Evolutionary conservation across 2,329 filamentous ascomycete species (phyloP), one percentile per base, ranked within the genome.

Genomic region (Pezizomycotina sp.): DNA sequence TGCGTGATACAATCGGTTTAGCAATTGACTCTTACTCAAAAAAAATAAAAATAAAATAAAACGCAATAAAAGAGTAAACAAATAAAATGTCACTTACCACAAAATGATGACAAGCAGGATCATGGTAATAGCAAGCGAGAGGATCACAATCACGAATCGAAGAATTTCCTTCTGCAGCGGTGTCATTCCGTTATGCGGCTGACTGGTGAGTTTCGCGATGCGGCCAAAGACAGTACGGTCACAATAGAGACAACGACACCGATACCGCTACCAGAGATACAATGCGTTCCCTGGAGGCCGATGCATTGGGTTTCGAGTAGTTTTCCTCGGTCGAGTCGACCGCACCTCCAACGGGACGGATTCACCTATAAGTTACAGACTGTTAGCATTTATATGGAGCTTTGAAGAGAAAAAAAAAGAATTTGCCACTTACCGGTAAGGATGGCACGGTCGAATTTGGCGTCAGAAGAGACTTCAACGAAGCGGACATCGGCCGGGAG

Each of bases 231-330:
- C 72, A 0, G 78, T 82, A 9, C 77, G 1, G 73, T 83, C 1
- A 71, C 69, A 7, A 84, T 71, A 2, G 80, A 74, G 6, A 83
- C 57, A 12, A 74, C 77, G 9, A 66, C 60, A 33, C 69, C 73
- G 14, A 62, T 71, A 3, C 78, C 78, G 12, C 26, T 45, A 6
- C 45, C 45, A 5, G 71, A 72, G 3, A 77, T 70, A 47, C 77
- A 82, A 50, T 83, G 76, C 0, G 78, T 82, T n/a, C 79, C 77
- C 52, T 82, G 77, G 6, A 84, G 63, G 14, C 77, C 77, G 34
- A 84, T 79, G 48, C 72, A 77, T 34, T 69, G 68, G 3, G 77
- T 83, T 52, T 84, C 78, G 19, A 84, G 68, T 50, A 79, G 54
- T 82, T 82, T 24, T 66, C 61, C 49, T 82, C 75, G 0, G 71